Conservation (phyloP, 768 basidiomycete species). For the Hericium rajendrae region DNA sequence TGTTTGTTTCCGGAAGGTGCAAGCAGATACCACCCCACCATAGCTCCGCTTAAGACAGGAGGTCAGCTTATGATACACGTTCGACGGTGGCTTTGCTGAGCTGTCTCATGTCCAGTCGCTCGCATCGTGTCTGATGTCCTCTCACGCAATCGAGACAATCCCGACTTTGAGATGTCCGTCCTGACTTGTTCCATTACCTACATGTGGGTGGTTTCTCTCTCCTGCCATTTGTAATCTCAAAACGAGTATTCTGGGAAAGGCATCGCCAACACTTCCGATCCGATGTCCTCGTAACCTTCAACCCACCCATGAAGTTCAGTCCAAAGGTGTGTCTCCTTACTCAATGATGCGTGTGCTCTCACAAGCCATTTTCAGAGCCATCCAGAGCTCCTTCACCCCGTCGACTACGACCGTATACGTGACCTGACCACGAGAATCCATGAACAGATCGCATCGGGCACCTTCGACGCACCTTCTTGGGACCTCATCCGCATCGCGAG, state of each 20-base stretch:
- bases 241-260: constrained; percentile 23
- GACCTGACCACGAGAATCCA: constrained; percentile 53
- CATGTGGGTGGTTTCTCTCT: constrained; percentile 37
- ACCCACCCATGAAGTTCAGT: constrained; percentile 57
- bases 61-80: constrained; percentile 28
- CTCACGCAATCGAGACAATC: constrained; percentile 54
- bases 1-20: constrained; percentile 84
- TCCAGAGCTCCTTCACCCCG: constrained; percentile 61
- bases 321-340: constrained; percentile 34
- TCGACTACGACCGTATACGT: constrained; percentile 53
- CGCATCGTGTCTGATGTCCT: constrained; percentile 74
- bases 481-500: constrained; percentile 65
- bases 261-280: constrained; percentile 83
- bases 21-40: constrained; percentile 78
- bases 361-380: constrained; percentile 39
- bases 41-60: constrained; percentile 83
- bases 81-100: neutral
- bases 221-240: neutral
- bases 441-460: constrained; percentile 62
- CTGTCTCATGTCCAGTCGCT: constrained; percentile 41
- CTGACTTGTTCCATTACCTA: constrained; percentile 78
- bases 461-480: constrained; percentile 83
- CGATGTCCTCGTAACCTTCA: constrained; percentile 79
- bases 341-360: neutral
- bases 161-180: constrained; percentile 63